A percentile compares a stretch with the other conserved stretches of the same genome.
Evolutionary conservation across 768 basidiomycete species (phyloP).

Genomic region (Agrocybe pediades): DNA sequence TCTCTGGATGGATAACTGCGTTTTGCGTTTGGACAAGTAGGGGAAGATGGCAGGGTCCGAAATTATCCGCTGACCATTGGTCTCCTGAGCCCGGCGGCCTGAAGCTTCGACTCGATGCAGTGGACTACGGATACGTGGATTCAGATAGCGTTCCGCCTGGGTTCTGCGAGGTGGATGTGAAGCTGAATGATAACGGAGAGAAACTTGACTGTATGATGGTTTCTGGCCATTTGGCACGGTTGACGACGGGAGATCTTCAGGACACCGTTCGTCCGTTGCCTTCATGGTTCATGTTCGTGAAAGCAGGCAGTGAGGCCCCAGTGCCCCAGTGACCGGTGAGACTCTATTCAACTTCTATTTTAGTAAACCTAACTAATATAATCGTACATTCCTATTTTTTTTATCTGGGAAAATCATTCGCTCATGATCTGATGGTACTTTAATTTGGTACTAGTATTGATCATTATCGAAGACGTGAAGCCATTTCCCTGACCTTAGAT

Average conservation of each 20-base stretch:
- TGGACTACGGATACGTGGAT: constrained; percentile 8
- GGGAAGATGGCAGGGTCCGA: constrained; percentile 17
- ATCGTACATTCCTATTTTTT: too few species aligned
- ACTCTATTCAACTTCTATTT: too few species aligned
- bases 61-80: too few species aligned
- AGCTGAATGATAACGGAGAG: constrained; percentile 22
- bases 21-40: constrained; percentile 20
- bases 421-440: too few species aligned
- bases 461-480: too few species aligned
- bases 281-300: constrained; percentile 23
- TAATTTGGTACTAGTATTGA: too few species aligned
- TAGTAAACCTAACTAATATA: too few species aligned
- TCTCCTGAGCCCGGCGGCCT: background rate
- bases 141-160: constrained; percentile 12
- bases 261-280: constrained; percentile 20
- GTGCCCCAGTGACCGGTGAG: too few species aligned
- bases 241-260: constrained; percentile 4
- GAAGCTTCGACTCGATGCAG: constrained; percentile 5
- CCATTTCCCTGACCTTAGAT: too few species aligned
- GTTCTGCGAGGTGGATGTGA: constrained; percentile 23
- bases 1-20: constrained; percentile 24
- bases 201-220: constrained; percentile 19
- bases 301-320: background rate
- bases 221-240: constrained; percentile 21
- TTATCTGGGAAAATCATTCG: too few species aligned